These are phyloP conservation scores for Trichoderma sp. DNA, from an alignment of 2,329 filamentous ascomycete genomes.

Conservation along the genomic window DNA sequence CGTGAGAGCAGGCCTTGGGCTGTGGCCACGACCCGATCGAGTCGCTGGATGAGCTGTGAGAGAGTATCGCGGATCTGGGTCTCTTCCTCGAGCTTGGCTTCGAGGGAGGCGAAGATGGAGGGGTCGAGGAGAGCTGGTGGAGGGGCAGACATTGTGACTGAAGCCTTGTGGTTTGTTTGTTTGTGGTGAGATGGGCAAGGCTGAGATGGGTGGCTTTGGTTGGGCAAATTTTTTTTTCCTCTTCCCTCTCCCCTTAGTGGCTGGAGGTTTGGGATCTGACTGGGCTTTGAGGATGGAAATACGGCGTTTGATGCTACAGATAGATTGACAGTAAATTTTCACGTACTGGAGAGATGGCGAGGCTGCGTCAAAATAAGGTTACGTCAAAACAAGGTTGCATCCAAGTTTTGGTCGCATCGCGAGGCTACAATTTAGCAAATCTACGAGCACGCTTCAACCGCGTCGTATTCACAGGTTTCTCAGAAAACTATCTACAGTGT, in stretches of 20 bases:
- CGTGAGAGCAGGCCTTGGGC: constrained; percentile 82
- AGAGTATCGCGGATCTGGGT: constrained; percentile 79
- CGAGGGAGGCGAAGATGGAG: constrained; percentile 82
- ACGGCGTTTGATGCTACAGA: not conserved
- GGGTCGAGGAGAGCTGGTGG: constrained; percentile 60
- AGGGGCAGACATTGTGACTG: constrained; percentile 29
- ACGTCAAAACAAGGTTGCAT: not conserved
- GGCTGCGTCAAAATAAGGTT: not conserved
- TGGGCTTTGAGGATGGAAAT: not conserved
- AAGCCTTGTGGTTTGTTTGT: not conserved
- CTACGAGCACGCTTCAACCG: too few species aligned
- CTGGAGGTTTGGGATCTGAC: not conserved
- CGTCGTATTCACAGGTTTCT: not conserved
- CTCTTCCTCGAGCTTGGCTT: constrained; percentile 88
- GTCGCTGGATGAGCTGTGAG: constrained; percentile 73
- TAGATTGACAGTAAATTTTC: too few species aligned
- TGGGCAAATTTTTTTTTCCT: not conserved
- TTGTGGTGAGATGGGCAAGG: constrained; percentile 16
- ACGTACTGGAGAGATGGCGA: too few species aligned
- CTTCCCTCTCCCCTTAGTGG: not conserved
- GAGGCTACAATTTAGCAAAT: not conserved
- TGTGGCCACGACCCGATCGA: constrained; percentile 81
- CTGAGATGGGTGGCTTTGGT: not conserved
- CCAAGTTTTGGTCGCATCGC: not conserved
- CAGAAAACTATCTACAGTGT: not conserved